Evolutionary conservation across 306 rosid species (phyloP).

Genomic region (Vigna radiata): DNA sequence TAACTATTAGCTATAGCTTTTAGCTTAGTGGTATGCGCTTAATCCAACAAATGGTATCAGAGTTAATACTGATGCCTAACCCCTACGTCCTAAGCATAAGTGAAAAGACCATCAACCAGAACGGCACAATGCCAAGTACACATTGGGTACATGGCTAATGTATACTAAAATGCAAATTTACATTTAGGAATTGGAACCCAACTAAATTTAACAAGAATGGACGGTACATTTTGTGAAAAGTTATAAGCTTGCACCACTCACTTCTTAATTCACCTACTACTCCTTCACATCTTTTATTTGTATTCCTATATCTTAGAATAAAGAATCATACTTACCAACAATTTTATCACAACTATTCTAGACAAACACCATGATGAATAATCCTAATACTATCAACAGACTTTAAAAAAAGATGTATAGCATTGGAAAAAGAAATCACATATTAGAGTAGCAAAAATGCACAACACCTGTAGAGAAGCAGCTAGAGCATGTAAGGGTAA

Average conservation of each 20-base stretch:
- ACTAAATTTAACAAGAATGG: too few species aligned
- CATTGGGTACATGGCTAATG: too few species aligned
- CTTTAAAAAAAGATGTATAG: neutral
- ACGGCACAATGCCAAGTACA: too few species aligned
- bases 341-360: constrained; percentile 4
- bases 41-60: too few species aligned
- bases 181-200: too few species aligned
- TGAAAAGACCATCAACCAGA: too few species aligned
- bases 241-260: constrained; percentile 8
- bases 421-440: constrained; percentile 23
- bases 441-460: constrained; percentile 24
- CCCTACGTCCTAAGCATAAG: too few species aligned
- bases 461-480: constrained; percentile 87
- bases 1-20: too few species aligned
- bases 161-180: too few species aligned
- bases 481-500: constrained; percentile 91
- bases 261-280: neutral
- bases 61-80: too few species aligned
- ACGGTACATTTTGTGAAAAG: neutral
- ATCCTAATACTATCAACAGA: constrained; percentile 11
- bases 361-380: constrained; percentile 28
- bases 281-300: constrained; percentile 20
- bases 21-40: too few species aligned
- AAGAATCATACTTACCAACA: neutral
- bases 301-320: neutral